Percentiles rank a stretch among this genome's conserved stretches.
These are phyloP conservation scores for Fragilariopsis cylindrus DNA, from an alignment of 108 stramenopile species.

Conservation along the genomic window DNA sequence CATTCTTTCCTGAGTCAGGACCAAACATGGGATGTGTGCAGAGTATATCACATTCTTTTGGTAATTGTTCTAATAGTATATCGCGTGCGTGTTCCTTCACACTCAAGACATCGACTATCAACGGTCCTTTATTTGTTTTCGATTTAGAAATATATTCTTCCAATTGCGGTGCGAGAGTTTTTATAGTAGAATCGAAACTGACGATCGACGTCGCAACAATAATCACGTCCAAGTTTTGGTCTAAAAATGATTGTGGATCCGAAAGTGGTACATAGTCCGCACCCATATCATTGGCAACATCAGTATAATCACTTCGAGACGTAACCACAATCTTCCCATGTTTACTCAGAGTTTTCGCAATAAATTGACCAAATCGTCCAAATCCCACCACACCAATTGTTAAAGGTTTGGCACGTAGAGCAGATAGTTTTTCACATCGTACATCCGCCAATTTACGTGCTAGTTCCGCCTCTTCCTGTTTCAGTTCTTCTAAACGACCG, in stretches of 20 bases:
- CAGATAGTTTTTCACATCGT: conserved; percentile 62
- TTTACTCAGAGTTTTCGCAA: conserved; percentile 77
- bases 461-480: conserved; percentile 62
- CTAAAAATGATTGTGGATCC: conserved; percentile 63
- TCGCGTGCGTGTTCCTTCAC: conserved; percentile 95
- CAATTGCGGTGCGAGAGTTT: conserved; percentile 42
- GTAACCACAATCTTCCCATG: conserved; percentile 63
- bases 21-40: conserved; percentile 99
- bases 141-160: conserved; percentile 18
- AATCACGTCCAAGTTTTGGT: conserved; percentile 72
- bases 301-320: conserved; percentile 72
- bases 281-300: conserved; percentile 76
- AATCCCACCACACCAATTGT: conserved; percentile 93
- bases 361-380: conserved; percentile 94
- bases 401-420: conserved; percentile 67
- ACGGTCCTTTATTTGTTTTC: conserved; percentile 56
- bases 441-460: conserved; percentile 55
- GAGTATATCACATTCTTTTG: conserved; percentile 87
- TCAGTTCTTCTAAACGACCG: conserved; percentile 66
- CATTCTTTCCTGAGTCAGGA: conserved; percentile 86
- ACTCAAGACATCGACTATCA: conserved; percentile 95
- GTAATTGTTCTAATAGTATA: conserved; percentile 81
- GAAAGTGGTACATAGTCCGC: conserved; percentile 63
- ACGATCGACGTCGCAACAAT: conserved; percentile 83
- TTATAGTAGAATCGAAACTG: conserved; percentile 85